Evolutionary conservation across 208 protist genomes (phyloP), one percentile per base, ranked within the genome.

Genomic region (Porcisia hertigi): DNA sequence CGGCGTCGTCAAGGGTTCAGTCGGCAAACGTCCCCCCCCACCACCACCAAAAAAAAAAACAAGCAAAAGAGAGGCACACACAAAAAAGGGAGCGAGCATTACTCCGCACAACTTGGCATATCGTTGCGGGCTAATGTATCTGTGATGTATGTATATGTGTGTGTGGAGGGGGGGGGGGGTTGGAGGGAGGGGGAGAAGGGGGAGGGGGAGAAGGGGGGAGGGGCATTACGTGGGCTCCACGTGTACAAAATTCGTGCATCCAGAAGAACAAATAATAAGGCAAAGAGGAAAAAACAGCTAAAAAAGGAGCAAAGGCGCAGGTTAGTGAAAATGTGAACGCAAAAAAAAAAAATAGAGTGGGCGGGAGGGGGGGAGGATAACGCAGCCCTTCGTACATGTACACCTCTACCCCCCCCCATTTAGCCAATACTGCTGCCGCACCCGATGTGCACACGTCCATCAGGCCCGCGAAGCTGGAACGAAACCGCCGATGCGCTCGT

Each of bases 391-490:
- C 39, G 43, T 8, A 2, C 18, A 0, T 65, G 1, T 43, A 11
- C 4, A 2, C 39, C 39, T 43, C 54, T 8, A n/a, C 54, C 9
- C 54, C 18, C 54, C 6, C 18, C n/a, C n/a, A n/a, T n/a, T 54
- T 14, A 79, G 36, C 67, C 75, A 25, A 72, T 73, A 25, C 45
- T 36, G 67, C 59, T 60, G 55, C 67, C 75, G 16, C 43, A 77
- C 20, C 74, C 74, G 0, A 72, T 52, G 23, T 54, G 74, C 65
- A 72, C 74, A 39, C 54, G 65, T 64, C 74, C 74, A 36, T 77
- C 65, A 1, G 74, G 54, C 4, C 65, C 65, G 6, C 74, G 74
- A 57, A 77, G 1, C 65, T 77, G 74, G 30, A 77, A 77, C 16
- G 64, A 30, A 0, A 54, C 55, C 14, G 49, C 65, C 16, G 64